Conservation (phyloP, 108 stramenopile genomes). For the Skeletonema tropicum region DNA sequence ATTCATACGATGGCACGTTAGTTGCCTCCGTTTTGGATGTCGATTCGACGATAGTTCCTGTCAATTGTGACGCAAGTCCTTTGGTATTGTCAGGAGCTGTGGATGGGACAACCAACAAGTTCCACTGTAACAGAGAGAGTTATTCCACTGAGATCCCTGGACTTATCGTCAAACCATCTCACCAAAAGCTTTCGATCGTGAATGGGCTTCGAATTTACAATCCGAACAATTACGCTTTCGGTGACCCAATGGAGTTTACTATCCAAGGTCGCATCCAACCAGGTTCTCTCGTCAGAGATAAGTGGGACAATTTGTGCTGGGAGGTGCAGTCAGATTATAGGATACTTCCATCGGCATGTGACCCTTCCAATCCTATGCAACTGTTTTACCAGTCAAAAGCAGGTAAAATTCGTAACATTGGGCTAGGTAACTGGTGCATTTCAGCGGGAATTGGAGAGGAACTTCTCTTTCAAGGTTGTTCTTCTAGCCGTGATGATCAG, state of each 20-base stretch:
- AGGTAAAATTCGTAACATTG: neutral
- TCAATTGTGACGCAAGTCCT: neutral
- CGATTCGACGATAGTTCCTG: neutral
- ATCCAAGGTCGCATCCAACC: conserved; percentile 1
- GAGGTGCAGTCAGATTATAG: neutral
- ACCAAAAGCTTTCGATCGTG: conserved; percentile 8
- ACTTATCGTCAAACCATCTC: neutral
- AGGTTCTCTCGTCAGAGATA: conserved; percentile 6
- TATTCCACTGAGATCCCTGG: neutral
- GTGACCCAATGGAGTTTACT: conserved; percentile 13
- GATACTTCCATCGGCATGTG: neutral
- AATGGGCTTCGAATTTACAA: conserved; percentile 19
- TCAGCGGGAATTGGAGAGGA: too few relatives aligned
- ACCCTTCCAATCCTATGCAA: neutral
- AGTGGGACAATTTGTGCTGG: conserved; percentile 12
- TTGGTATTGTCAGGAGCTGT: neutral
- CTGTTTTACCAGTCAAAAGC: neutral
- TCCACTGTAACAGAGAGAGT: neutral
- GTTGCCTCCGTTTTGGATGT: neutral
- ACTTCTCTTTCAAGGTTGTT: neutral
- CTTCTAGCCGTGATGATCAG: neutral
- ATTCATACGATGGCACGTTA: neutral
- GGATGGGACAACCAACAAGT: neutral
- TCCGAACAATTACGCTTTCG: conserved; percentile 6
- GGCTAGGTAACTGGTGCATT: neutral